Evolutionary conservation across 257 asterid genomes (phyloP), one percentile per base, ranked within the genome.

Genomic region (Solanum etuberosum): DNA sequence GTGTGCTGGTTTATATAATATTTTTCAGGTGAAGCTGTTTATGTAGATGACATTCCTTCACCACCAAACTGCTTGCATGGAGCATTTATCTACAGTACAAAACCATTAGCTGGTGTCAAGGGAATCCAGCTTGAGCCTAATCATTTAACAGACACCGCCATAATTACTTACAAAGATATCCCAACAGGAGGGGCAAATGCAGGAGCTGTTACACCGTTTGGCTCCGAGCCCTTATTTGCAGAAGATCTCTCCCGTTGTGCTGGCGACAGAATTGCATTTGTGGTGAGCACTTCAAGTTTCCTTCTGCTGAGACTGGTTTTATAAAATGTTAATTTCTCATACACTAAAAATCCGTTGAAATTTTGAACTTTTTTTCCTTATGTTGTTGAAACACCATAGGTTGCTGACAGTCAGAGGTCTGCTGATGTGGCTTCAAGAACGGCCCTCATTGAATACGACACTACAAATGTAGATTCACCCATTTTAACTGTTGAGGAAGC

Each of bases 401-500:
- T 94, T 51, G 94, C 95, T 70, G 92, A 93, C 73, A 90, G 95
- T 73, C 95, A 90, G 89, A 92, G 89, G 87, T 82, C 73, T 37
- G 98, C 96, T n/a, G 91, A 93, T 54, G 23, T 87, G 86, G 98
- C 94, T 83, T 95, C 98, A 21, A 84, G 34, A 83, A 88, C 84
- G 68, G 93, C 96, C 63, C 10, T 90, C 32, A 85, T 94, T 87
- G 91, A 90, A 48, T 94, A 94, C 78, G 95, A 93, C 78, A 88
- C 91, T 4, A 87, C 86, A 85, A 88, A 88, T 81, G 73, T 94
- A 68, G 95, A 92, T 88, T 91, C 92, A 4, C 94, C 96, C 83
- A 92, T 94, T 89, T 89, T 92, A 87, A 93, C 94, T 3, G 96
- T 94, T 78, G 98, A 94, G 90, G 95, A 94, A 57, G 96, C 96